Evolutionary conservation across 331 rosid genomes (phyloP), one percentile per base, ranked within the genome.

Genomic region (Erythrophleum ivorense): DNA sequence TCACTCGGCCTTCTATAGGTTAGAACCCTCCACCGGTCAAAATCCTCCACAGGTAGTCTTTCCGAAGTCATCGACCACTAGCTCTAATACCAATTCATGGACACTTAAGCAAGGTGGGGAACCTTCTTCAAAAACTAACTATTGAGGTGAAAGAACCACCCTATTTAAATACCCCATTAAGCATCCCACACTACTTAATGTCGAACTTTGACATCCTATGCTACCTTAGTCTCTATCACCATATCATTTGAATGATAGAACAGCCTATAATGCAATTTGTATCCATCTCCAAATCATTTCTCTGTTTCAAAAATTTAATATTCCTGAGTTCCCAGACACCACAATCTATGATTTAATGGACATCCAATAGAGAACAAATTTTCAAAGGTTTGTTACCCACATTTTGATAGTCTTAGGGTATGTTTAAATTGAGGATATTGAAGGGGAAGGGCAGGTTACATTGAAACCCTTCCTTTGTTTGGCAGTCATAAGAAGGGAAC

Each of bases 281-380:
- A 60, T 52, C 62, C 36, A 71, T 79, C 55, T 46, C 52, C 57
- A 73, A 73, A 38, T 60, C 34, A 14, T 71, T 62, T 59, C 43
- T 67, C 16, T 21, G 12, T 21, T 70, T 70, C 41, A 45, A 41
- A 70, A 40, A 21, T 48, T 70, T 6, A 6, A 40, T 65, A 65
- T 65, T 65, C 12, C 49, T 36, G 10, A 21, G 5, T 43, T 3
- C 6, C 11, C 57, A 45, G 48, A n/a, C 21, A 55, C 9, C 31
- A 54, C 76, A 81, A 64, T 64, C 69, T 41, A 36, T 4, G 12
- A 18, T 40, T 5, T 48, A 50, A 3, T 29, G 12, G 6, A 67
- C 7, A 70, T 45, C 45, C 66, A 34, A 60, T 3, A 12, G 8
- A 46, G 21, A 24, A 43, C 36, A 19, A 15, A 33, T 14, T 50